Base-by-base conservation (phyloP, 176 grass and related monocot species). In the Paspalum notatum region DNA sequence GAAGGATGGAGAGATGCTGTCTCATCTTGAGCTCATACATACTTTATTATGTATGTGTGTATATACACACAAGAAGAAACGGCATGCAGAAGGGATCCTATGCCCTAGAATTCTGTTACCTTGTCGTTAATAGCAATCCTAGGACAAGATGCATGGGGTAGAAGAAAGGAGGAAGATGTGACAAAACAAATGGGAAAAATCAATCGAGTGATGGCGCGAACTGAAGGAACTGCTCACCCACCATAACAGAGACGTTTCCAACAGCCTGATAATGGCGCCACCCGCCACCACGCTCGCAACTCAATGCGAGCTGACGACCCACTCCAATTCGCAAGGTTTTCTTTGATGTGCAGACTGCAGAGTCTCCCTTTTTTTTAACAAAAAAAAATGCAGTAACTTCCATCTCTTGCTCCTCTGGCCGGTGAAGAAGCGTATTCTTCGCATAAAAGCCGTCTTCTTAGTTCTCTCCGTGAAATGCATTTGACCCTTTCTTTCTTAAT, bases 261-360 rank as follows among this genome's bases (percentile, higher is more conserved):
- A 8, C 63, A 68, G 52, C 20, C 44, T 42, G 58, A 12, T 63
- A 41, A 25, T 63, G 80, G 80, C 80, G 56, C 68, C 80, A 40
- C 43, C 43, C 39, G 10, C 12, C 40, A 6, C 40, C 40, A 42
- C 6, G 3, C 40, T 42, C 40, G n/a, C n/a, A n/a, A n/a, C n/a
- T n/a, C n/a, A n/a, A n/a, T n/a, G n/a, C n/a, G n/a, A n/a, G n/a
- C n/a, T n/a, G n/a, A n/a, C n/a, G n/a, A n/a, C n/a, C n/a, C n/a
- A n/a, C n/a, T n/a, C n/a, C n/a, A n/a, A n/a, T n/a, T n/a, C n/a
- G n/a, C n/a, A n/a, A n/a, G n/a, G n/a, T n/a, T n/a, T n/a, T n/a
- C n/a, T n/a, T n/a, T n/a, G n/a, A n/a, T n/a, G n/a, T n/a, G n/a
- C n/a, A n/a, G n/a, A n/a, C n/a, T 44, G 65, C 16, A 40, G 18